phyloP scores from a whole-genome alignment of 805 yeast genomes.

The Metschnikowia corniflorae region DNA sequence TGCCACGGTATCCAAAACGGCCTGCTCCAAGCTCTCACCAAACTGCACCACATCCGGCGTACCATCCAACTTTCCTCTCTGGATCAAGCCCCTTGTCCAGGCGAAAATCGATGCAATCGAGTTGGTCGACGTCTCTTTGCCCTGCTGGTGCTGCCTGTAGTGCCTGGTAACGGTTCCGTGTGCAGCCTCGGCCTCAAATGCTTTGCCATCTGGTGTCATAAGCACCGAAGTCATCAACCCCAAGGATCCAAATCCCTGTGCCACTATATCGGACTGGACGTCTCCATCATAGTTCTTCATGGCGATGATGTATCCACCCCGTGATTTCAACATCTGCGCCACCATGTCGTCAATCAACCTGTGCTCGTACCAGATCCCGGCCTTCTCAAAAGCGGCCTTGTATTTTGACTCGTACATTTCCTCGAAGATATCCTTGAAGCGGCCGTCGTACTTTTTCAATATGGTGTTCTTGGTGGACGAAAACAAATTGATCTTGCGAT shows the following conservation, averaged over 20 bases:
- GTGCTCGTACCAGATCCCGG: conserved; percentile 71
- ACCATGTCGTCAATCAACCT: conserved; percentile 86
- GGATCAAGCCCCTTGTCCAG: conserved; percentile 80
- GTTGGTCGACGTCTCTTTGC: conserved; percentile 80
- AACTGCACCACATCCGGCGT: conserved; percentile 70
- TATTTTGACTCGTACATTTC: conserved; percentile 58
- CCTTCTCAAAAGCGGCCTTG: conserved; percentile 52
- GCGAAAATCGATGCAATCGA: conserved; percentile 85
- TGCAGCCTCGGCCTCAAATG: conserved; percentile 85
- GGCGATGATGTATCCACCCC: conserved; percentile 79
- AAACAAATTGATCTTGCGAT: conserved; percentile 60
- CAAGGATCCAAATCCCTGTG: conserved; percentile 82
- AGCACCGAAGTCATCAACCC: conserved; percentile 83
- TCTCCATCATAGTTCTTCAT: conserved; percentile 85
- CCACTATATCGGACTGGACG: conserved; percentile 81
- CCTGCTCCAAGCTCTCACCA: conserved; percentile 61
- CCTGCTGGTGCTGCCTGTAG: conserved; percentile 76
- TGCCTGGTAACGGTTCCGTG: conserved; percentile 89
- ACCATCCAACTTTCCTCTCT: conserved; percentile 72
- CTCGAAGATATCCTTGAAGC: conserved; percentile 77
- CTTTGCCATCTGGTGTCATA: conserved; percentile 80
- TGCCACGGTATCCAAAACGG: conserved; percentile 70
- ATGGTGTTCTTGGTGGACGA: conserved; percentile 78
- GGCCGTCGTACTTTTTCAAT: conserved; percentile 76
- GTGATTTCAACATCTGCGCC: conserved; percentile 82